phyloP scores from a whole-genome alignment of 305 asterid species.

The Petunia hybrid region DNA sequence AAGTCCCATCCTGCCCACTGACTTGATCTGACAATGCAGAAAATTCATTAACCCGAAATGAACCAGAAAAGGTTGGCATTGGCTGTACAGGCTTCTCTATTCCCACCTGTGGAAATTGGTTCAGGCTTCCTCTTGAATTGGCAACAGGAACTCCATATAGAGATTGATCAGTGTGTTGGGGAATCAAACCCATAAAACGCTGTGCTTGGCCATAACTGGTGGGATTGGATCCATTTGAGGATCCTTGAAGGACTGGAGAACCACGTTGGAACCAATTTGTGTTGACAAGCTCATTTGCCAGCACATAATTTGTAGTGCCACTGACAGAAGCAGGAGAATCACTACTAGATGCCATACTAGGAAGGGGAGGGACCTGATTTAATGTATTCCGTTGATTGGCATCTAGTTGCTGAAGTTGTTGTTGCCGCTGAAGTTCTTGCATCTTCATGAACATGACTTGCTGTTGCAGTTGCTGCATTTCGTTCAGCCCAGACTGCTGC shows the following conservation, averaged over 20 bases:
- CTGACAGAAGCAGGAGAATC: conserved; percentile 55
- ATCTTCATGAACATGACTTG: conserved; percentile 74
- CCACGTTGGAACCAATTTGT: conserved; percentile 68
- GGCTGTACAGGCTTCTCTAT: conserved; percentile 60
- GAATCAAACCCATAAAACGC: conserved; percentile 51
- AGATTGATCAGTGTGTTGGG: conserved; percentile 77
- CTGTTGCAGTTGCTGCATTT: conserved; percentile 83
- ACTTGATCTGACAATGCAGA: conserved; percentile 55
- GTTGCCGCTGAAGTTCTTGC: conserved; percentile 94
- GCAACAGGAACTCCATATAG: conserved; percentile 87
- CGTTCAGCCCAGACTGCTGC: conserved; percentile 70
- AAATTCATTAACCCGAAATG: conserved; percentile 57
- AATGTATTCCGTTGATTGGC: conserved; percentile 54
- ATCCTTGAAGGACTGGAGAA: conserved; percentile 65
- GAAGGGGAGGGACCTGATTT: conserved; percentile 55
- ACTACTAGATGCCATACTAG: conserved; percentile 63
- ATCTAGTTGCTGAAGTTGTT: conserved; percentile 70
- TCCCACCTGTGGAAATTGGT: conserved; percentile 61
- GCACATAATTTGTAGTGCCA: conserved; percentile 55
- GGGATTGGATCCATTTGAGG: conserved; percentile 59
- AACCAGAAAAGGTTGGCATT: conserved; percentile 52
- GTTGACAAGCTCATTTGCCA: conserved; percentile 62
- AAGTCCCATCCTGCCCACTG: conserved; percentile 52
- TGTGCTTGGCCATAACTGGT: conserved; percentile 64
- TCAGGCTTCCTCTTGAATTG: conserved; percentile 67